Percentiles rank a stretch among this genome's conserved stretches.
Conservation (phyloP, 2,329 filamentous ascomycete species). For the Aureobasidium musti region DNA sequence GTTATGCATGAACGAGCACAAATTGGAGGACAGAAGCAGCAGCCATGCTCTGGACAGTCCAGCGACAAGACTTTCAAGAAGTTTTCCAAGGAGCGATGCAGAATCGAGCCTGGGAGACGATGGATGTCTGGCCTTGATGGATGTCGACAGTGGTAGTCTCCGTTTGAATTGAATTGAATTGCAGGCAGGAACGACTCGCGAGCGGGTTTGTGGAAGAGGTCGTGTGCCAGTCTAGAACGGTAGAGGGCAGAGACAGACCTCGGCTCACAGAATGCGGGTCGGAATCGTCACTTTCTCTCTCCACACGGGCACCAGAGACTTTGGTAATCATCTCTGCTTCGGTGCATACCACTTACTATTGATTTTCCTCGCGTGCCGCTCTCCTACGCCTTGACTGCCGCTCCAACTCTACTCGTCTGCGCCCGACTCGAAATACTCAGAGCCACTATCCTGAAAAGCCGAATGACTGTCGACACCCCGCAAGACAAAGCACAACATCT, state of each 20-base stretch:
- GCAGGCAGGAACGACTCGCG: no score
- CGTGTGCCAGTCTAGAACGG: background rate
- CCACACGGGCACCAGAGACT: background rate
- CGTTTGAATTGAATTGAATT: no score
- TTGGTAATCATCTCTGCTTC: background rate
- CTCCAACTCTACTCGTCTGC: background rate
- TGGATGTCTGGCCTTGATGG: background rate
- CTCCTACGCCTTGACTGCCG: background rate
- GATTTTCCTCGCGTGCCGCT: background rate
- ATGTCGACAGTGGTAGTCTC: background rate
- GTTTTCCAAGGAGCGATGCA: background rate
- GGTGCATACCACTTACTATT: background rate
- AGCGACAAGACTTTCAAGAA: background rate
- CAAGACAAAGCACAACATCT: constrained; percentile 9
- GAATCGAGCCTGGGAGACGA: background rate
- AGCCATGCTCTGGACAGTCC: background rate
- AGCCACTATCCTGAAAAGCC: background rate
- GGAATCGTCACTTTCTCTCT: constrained; percentile 12
- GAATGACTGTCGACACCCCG: constrained; percentile 4
- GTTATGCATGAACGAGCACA: background rate
- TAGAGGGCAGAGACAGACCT: no score
- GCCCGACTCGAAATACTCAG: background rate
- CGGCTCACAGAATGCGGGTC: constrained; percentile 6
- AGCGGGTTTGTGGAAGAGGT: no score
- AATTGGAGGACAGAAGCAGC: background rate